A percentile compares a stretch with the other conserved stretches of the same genome.
Conservation (phyloP, 805 yeast species). For the Saccharomycopsis amapae region DNA sequence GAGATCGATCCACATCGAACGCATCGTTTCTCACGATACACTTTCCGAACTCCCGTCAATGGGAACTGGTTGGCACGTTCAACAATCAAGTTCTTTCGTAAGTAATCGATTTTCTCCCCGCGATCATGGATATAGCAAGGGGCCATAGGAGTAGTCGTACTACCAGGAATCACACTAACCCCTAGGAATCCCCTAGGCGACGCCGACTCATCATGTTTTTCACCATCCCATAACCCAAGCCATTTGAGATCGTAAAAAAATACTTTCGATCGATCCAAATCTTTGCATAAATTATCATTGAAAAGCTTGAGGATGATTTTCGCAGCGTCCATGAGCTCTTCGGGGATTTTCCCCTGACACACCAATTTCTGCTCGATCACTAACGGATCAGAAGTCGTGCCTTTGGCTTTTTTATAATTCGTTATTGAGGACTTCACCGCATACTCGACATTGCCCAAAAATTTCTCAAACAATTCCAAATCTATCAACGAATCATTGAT, state of each 20-base stretch:
- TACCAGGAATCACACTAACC: background rate
- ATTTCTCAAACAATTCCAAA: conserved; percentile 16
- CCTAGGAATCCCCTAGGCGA: background rate
- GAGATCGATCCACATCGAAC: conserved; percentile 19
- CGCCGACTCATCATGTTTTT: conserved; percentile 1
- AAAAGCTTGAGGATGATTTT: conserved; percentile 9
- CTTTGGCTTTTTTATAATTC: background rate
- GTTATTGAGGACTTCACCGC: background rate
- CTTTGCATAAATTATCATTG: conserved; percentile 12
- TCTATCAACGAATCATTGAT: conserved; percentile 9
- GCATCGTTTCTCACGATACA: conserved; percentile 9
- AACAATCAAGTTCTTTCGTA: conserved; percentile 14
- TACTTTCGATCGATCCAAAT: conserved; percentile 5
- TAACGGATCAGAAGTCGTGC: background rate
- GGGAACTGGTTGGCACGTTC: background rate
- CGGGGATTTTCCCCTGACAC: conserved; percentile 18
- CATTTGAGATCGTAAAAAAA: conserved; percentile 12
- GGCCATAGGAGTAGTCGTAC: background rate
- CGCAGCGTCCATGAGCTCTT: conserved; percentile 8
- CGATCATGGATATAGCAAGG: conserved; percentile 5
- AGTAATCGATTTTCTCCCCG: conserved; percentile 13
- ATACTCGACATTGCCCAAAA: conserved; percentile 11
- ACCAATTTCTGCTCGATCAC: conserved; percentile 16
- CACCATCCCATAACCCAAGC: conserved; percentile 13
- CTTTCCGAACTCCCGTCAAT: background rate